Conservation (phyloP, 1,284 basidiomycete species). For the Sphaerobolus stellatus region DNA sequence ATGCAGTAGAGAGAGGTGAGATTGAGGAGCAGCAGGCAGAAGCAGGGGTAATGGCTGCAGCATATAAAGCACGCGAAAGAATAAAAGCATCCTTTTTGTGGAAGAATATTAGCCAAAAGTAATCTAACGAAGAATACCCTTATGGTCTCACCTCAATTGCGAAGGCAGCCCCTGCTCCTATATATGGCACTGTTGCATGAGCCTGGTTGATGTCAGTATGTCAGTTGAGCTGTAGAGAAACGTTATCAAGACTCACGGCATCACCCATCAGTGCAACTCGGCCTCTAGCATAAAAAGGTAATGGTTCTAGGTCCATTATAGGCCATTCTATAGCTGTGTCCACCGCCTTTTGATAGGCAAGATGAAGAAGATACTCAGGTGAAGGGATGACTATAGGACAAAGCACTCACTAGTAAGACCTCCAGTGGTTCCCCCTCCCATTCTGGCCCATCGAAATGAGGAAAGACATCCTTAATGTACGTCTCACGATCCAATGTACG, state of each 20-base stretch:
- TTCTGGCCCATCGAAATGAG: background rate
- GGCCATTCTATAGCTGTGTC: conserved; percentile 5
- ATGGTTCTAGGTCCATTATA: conserved; percentile 27
- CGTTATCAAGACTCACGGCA: conserved; percentile 33
- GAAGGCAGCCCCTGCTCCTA: conserved; percentile 55
- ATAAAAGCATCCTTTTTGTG: background rate
- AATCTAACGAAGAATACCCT: background rate
- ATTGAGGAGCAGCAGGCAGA: background rate
- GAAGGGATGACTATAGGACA: background rate
- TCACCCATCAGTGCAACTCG: conserved; percentile 51
- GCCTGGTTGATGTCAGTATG: conserved; percentile 30
- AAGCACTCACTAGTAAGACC: background rate
- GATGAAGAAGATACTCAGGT: background rate
- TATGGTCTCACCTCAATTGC: conserved; percentile 47
- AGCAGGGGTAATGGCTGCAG: background rate
- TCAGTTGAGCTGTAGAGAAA: background rate
- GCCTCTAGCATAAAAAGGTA: conserved; percentile 39
- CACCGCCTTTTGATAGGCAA: background rate
- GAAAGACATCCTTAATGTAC: background rate
- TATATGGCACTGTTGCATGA: conserved; percentile 55
- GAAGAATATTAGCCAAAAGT: background rate
- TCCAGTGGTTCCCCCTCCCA: background rate
- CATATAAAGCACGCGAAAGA: conserved; percentile 1
- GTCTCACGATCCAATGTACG: background rate
- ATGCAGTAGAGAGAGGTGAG: background rate